A percentile compares a stretch with the other conserved stretches of the same genome.
Evolutionary conservation across 2,329 filamentous ascomycete species (phyloP).

Genomic region (Pseudocercospora vitis): DNA sequence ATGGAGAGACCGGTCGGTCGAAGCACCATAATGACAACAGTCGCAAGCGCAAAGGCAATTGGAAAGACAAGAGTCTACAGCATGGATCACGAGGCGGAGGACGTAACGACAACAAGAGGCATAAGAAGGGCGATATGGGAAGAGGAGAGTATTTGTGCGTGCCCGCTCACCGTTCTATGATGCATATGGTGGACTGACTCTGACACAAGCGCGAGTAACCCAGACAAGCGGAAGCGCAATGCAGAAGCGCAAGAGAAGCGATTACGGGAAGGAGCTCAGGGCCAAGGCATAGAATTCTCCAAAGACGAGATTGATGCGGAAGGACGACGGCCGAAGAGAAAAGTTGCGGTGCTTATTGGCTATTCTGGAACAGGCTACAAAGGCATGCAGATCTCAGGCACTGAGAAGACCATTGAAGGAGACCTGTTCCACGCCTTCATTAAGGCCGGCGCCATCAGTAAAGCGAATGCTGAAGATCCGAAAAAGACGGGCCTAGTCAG

Average conservation of each 20-base stretch:
- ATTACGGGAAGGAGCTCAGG: conserved; percentile 45
- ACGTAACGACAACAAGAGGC: conserved; percentile 36
- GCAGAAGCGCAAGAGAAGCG: conserved; percentile 47
- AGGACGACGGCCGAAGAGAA: conserved; percentile 85
- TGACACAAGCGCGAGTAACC: conserved; percentile 42
- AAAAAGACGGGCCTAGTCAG: conserved; percentile 94
- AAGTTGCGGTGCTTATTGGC: conserved; percentile 92
- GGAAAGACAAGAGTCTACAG: conserved; percentile 28
- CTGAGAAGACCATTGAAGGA: conserved; percentile 87
- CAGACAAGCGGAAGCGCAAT: conserved; percentile 50
- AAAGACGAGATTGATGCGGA: conserved; percentile 87
- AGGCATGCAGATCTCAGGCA: conserved; percentile 78
- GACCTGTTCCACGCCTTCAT: conserved; percentile 93
- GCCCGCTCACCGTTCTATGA: background rate
- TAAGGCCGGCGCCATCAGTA: conserved; percentile 86
- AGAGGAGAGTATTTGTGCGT: conserved; percentile 65
- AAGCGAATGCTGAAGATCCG: conserved; percentile 93
- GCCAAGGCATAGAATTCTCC: conserved; percentile 52
- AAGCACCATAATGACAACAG: conserved; percentile 20
- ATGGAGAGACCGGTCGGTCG: conserved; percentile 6
- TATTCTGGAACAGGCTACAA: conserved; percentile 97
- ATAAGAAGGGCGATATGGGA: conserved; percentile 67
- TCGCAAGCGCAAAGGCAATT: conserved; percentile 35
- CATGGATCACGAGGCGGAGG: conserved; percentile 25
- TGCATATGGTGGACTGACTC: conserved; percentile 41